phyloP scores from a whole-genome alignment of 1,284 basidiomycete genomes.

The Microbotryomycetes sp. region DNA sequence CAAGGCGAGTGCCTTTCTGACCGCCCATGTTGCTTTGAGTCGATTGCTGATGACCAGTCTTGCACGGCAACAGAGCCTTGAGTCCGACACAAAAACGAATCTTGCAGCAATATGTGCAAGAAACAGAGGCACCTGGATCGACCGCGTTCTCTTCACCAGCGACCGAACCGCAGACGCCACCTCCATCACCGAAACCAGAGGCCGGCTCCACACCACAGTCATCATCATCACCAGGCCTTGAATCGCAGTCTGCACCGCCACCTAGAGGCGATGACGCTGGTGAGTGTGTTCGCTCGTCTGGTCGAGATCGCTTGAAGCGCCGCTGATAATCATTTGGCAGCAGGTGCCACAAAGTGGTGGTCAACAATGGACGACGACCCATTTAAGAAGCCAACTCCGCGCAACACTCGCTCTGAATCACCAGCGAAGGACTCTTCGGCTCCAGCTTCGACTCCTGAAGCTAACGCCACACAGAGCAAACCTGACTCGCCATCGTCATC shows the following conservation, averaged over 20 bases:
- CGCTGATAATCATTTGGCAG: too few relatives aligned
- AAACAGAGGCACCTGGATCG: constrained; percentile 33
- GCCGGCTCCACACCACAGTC: background rate
- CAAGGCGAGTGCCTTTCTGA: constrained; percentile 57
- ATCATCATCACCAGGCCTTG: constrained; percentile 18
- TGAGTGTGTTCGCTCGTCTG: too few relatives aligned
- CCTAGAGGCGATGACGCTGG: constrained; percentile 9
- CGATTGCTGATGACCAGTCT: background rate
- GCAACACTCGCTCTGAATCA: background rate
- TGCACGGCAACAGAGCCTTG: constrained; percentile 13
- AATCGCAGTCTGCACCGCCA: constrained; percentile 24
- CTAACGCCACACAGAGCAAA: background rate
- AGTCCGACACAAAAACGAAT: constrained; percentile 26
- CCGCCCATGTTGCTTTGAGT: background rate
- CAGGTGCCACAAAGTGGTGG: constrained; percentile 5
- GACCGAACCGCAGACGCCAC: background rate
- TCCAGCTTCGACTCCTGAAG: background rate
- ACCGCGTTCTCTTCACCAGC: constrained; percentile 10
- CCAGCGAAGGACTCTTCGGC: background rate
- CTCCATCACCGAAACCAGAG: constrained; percentile 1
- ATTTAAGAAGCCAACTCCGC: background rate
- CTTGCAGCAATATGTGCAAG: constrained; percentile 29
- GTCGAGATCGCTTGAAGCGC: too few relatives aligned
- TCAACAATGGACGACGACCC: constrained; percentile 6
- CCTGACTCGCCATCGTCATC: background rate